A percentile compares a stretch with the other conserved stretches of the same genome.
phyloP scores from a whole-genome alignment of 371 early-diverging fungal genomes.

The Neoconidiobolus thromboides region DNA sequence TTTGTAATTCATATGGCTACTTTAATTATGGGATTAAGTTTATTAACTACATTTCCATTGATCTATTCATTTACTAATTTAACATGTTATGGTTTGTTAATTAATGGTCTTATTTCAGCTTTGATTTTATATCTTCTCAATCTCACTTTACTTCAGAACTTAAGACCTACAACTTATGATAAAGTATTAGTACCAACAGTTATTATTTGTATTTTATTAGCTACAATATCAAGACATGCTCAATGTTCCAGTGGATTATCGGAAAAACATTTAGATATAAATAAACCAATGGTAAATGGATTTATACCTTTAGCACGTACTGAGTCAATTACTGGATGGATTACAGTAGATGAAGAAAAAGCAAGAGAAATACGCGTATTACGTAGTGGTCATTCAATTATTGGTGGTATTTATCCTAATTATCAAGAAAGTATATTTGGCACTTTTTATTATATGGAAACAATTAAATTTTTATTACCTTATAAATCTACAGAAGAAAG shows the following conservation, averaged over 20 bases:
- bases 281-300: no score
- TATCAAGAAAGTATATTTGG: conserved; percentile 47
- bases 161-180: background rate
- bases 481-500: background rate
- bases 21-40: background rate
- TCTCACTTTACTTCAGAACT: background rate
- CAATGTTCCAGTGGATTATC: conserved; percentile 1
- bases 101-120: background rate
- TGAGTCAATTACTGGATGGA: conserved; percentile 54
- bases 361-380: conserved; percentile 31
- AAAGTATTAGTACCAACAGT: background rate
- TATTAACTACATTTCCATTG: background rate
- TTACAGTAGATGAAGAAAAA: conserved; percentile 35
- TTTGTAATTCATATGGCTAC: background rate
- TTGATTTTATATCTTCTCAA: background rate
- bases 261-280: background rate
- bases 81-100: background rate
- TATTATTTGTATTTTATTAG: background rate
- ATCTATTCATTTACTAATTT: background rate
- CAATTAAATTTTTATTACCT: conserved; percentile 4
- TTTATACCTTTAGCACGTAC: conserved; percentile 29
- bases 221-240: conserved; percentile 12
- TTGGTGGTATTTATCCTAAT: conserved; percentile 47
- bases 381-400: conserved; percentile 61
- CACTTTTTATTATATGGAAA: conserved; percentile 54